A percentile compares a stretch with the other conserved stretches of the same genome.
Conservation (phyloP, 2,329 filamentous ascomycete genomes). For the Zasmidium citrigriseum region DNA sequence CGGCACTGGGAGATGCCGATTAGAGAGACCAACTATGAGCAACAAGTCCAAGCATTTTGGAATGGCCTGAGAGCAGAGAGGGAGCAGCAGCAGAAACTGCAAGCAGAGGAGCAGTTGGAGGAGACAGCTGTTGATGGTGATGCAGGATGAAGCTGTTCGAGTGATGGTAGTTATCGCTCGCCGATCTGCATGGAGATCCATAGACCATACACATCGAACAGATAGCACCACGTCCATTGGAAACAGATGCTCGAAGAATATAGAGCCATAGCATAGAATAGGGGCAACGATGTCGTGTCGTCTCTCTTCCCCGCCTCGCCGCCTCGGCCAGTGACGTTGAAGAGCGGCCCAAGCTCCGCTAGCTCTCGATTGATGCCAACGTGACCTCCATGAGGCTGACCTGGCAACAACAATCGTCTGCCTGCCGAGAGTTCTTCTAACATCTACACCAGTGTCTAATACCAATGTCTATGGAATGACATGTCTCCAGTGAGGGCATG, state of each 20-base stretch:
- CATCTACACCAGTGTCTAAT: no score
- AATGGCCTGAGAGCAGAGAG: slow-evolving; percentile 5
- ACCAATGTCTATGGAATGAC: slow-evolving; percentile 2
- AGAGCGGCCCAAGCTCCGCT: background rate
- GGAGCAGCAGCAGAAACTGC: no score
- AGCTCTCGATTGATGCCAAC: background rate
- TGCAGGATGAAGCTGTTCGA: no score
- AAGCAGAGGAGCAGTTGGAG: no score
- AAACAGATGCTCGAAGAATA: no score
- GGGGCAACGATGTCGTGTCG: background rate
- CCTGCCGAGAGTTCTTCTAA: no score
- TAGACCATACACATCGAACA: no score
- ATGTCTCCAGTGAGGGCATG: slow-evolving; percentile 4
- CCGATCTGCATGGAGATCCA: no score
- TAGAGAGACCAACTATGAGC: slow-evolving; percentile 35
- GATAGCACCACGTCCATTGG: no score
- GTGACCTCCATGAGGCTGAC: background rate
- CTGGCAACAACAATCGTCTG: no score
- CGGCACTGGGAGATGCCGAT: slow-evolving; percentile 38
- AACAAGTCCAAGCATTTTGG: slow-evolving; percentile 38
- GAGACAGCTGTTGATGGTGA: no score
- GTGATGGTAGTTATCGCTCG: no score
- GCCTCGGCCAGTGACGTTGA: background rate
- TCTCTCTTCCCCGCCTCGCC: background rate
- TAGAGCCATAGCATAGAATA: background rate